Evolutionary conservation across 1,284 basidiomycete genomes (phyloP), one percentile per base, ranked within the genome.

Genomic region (Porodaedalea pini): DNA sequence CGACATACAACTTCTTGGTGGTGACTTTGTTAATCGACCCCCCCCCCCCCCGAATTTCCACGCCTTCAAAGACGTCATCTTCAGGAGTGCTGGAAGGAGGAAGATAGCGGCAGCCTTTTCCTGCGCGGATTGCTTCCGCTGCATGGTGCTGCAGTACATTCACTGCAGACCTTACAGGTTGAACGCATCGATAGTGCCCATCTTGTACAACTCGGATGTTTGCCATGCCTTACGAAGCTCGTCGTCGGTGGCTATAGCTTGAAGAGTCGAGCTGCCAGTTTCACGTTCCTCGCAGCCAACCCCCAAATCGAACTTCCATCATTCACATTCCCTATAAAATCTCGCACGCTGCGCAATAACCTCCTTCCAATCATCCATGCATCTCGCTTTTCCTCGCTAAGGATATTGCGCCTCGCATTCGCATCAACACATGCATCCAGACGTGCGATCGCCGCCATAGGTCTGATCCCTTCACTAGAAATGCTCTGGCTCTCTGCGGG

Each of bases 401-500:
- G 13, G 23, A 32, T 21, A 2, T 36, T 54, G 11, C 25, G 39
- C 25, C 51, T 54, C 34, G 41, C 15, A 5, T 54, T 19, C 2
- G 39, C 27, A n/a, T 41, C 39, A n/a, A 27, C 23, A 3, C 36
- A 23, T 17, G 7, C 43, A 4, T 43, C 39, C 23, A 29, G 17
- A 13, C 36, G 32, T 4, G 41, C 40, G 17, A 15, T 54, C 10
- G 10, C 39, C 3, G 41, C 51, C 21, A 54, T 54, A 6, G 39
- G 51, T 8, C 23, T 45, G 8, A 40, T 54, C 41, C 4, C 10
- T 4, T 43, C 37, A 8, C 19, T 54, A 19, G 41, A 54, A 27
- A 41, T 29, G 41, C 15, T 54, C 8, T 54, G 51, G 51, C 23
- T 54, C 41, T 43, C 51, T 10, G 51, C 41, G 5, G 51, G 51